Percentiles rank a stretch among this genome's conserved stretches.
Conservation (phyloP, 2,329 filamentous ascomycete genomes). For the Fusarium stilboides region DNA sequence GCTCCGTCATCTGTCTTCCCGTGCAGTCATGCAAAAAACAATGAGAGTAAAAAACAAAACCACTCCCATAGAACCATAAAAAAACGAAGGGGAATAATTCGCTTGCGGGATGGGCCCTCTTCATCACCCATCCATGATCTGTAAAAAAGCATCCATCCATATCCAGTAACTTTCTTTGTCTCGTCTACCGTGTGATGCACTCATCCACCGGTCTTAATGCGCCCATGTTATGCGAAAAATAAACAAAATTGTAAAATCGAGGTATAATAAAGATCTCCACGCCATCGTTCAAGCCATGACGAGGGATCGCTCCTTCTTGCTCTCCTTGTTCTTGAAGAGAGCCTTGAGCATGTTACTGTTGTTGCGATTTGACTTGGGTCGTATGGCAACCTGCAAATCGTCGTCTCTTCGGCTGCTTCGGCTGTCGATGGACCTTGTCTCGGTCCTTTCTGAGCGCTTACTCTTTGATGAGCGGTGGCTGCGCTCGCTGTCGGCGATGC, state of each 20-base stretch:
- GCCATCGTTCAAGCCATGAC: conserved; percentile 48
- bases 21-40: conserved; percentile 37
- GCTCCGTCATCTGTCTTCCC: conserved; percentile 39
- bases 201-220: conserved; percentile 30
- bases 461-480: conserved; percentile 53
- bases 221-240: conserved; percentile 28
- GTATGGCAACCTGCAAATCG: conserved; percentile 56
- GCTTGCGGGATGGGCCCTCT: conserved; percentile 29
- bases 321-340: conserved; percentile 71
- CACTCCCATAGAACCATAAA: conserved; percentile 18
- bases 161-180: conserved; percentile 22
- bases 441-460: conserved; percentile 53
- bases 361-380: conserved; percentile 64
- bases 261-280: not conserved
- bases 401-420: conserved; percentile 53
- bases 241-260: not conserved
- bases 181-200: conserved; percentile 22
- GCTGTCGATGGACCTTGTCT: conserved; percentile 57
- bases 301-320: conserved; percentile 54
- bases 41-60: not conserved
- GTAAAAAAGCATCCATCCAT: conserved; percentile 9
- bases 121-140: conserved; percentile 38
- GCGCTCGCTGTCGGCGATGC: conserved; percentile 58
- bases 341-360: conserved; percentile 70
- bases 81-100: conserved; percentile 29